Evolutionary conservation across 106 monocot species (phyloP), one percentile per base, ranked within the genome.

Genomic region (Ottelia alismoides): DNA sequence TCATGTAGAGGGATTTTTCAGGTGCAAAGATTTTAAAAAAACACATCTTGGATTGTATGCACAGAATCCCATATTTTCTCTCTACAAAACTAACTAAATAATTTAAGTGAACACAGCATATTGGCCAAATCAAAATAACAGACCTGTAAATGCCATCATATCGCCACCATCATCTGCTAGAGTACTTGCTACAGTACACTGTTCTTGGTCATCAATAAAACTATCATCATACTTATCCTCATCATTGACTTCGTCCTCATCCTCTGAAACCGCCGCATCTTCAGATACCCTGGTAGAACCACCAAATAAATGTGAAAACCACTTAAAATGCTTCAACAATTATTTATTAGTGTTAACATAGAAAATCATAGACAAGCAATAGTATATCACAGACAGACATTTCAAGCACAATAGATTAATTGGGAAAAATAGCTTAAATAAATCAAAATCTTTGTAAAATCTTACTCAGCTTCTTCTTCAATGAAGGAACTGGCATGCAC

Each of bases 401-500:
- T 43, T 43, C 40, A 43, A 7, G 40, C 16, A 43, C 16, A 65
- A 78, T 14, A 12, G 35, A 56, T 22, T 4, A 14, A 46, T 22
- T 11, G 24, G 18, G 16, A 30, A 20, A 18, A 30, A 17, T n/a
- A 11, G 14, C 20, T 26, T 11, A 35, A 53, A 14, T 9, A 60
- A 59, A 29, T 27, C 17, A 26, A 28, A 54, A 30, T 54, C 28
- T 2, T 0, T 59, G 17, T 9, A 24, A 25, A 27, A 9, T 45
- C 92, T 72, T 90, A 98, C 96, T 85, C 89, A 21, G 81, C 96
- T 90, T 98, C 94, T 45, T 77, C 96, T 26, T 98, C 96, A 70
- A 98, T 67, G 57, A 89, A 81, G 31, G 32, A 27, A 22, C 60
- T 63, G 16, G 23, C 27, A 65, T 60, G 20, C 57, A 45, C 45